Evolutionary conservation across 2,329 filamentous ascomycete genomes (phyloP).

Genomic region (Penicillium sp.): DNA sequence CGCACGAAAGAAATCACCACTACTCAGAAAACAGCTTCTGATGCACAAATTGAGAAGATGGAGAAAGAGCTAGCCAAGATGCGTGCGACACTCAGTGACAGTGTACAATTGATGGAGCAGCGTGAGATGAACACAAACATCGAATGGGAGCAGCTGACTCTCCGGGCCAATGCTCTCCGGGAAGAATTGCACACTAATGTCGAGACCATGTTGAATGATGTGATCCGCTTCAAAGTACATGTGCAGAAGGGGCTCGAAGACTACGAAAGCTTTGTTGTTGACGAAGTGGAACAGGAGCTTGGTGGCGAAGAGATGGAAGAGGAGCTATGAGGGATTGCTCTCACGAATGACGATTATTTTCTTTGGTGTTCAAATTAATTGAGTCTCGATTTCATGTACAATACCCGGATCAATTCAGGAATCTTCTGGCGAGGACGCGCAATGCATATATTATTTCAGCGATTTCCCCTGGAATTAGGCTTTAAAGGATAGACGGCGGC

Average conservation of each 20-base stretch:
- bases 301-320: slow-evolving; percentile 60
- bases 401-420: slow-evolving; percentile 10
- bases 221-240: slow-evolving; percentile 98
- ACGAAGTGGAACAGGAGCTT: slow-evolving; percentile 86
- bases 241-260: slow-evolving; percentile 90
- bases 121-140: slow-evolving; percentile 95
- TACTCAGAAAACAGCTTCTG: slow-evolving; percentile 83
- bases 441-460: slow-evolving; percentile 5
- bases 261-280: slow-evolving; percentile 89
- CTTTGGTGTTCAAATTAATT: slow-evolving; percentile 4
- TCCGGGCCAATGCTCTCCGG: slow-evolving; percentile 78
- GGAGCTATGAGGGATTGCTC: slow-evolving; percentile 21
- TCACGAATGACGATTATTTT: slow-evolving; percentile 18
- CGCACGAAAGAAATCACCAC: slow-evolving; percentile 85
- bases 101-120: slow-evolving; percentile 88
- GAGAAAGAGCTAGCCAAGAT: slow-evolving; percentile 97
- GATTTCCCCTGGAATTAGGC: not conserved
- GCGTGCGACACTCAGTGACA: slow-evolving; percentile 79
- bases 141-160: slow-evolving; percentile 90
- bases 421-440: slow-evolving; percentile 7
- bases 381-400: slow-evolving; percentile 7
- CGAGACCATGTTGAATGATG: slow-evolving; percentile 92
- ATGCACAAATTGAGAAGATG: slow-evolving; percentile 97
- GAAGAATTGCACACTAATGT: slow-evolving; percentile 98
- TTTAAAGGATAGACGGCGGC: not conserved